A percentile compares a stretch with the other conserved stretches of the same genome.
These are phyloP conservation scores for Phytopythium helicoides DNA, from an alignment of 352 stramenopile species.

Conservation along the genomic window DNA sequence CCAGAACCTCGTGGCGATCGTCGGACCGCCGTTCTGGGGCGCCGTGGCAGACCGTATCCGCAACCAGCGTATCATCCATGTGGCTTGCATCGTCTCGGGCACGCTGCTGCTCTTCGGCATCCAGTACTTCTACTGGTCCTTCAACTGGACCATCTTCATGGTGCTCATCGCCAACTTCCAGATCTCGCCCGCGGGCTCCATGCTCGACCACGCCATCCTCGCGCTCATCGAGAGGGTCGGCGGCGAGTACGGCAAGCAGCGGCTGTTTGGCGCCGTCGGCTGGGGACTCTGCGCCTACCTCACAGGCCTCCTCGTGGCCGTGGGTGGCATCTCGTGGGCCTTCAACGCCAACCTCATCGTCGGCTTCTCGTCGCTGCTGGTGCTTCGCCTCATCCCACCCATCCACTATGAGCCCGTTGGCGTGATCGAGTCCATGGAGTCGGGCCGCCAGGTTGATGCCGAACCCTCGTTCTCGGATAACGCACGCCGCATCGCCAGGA, in stretches of 20 bases:
- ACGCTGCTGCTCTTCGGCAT: conserved; percentile 57
- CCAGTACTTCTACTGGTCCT: conserved; percentile 53
- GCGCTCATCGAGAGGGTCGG: conserved; percentile 62
- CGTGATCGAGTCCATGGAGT: conserved; percentile 22
- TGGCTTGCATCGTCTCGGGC: conserved; percentile 55
- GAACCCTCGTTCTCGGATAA: conserved; percentile 47
- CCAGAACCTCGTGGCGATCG: conserved; percentile 55
- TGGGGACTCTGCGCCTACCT: conserved; percentile 67
- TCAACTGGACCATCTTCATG: conserved; percentile 47
- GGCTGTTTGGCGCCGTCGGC: conserved; percentile 71
- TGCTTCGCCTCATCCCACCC: conserved; percentile 59
- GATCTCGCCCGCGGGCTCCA: conserved; percentile 45
- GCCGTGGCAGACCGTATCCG: conserved; percentile 64
- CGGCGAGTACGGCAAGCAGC: conserved; percentile 83
- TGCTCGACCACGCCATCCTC: conserved; percentile 73
- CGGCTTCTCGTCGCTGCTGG: conserved; percentile 48
- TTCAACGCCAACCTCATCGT: conserved; percentile 70
- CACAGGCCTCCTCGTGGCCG: conserved; percentile 57
- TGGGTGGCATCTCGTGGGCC: conserved; percentile 63
- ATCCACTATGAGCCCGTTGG: conserved; percentile 5
- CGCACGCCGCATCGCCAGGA: conserved; percentile 24
- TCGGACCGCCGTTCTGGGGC: conserved; percentile 74
- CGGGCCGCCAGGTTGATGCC: conserved; percentile 13
- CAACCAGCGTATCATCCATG: conserved; percentile 61
- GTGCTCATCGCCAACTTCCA: conserved; percentile 67